Evolutionary conservation across 139 green algal genomes (phyloP).

Genomic region (Mychonastes homosphaera): DNA sequence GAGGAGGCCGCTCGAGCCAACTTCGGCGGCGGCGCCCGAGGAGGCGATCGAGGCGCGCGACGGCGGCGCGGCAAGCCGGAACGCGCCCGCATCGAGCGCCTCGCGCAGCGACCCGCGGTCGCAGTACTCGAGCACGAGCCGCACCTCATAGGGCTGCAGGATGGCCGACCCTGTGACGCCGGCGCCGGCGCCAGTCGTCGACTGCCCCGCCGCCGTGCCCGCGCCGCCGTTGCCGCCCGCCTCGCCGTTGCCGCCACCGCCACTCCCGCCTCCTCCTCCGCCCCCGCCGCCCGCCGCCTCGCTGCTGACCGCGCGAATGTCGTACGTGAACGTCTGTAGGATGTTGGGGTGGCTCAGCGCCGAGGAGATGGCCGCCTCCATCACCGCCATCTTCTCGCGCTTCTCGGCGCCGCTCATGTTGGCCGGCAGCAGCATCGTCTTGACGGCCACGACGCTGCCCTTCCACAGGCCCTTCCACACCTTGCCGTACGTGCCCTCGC

Average conservation of each 20-base stretch:
- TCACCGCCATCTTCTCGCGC: constrained; percentile 42
- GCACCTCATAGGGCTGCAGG: constrained; percentile 22
- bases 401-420: constrained; percentile 33
- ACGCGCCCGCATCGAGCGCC: constrained; percentile 28
- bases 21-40: no score
- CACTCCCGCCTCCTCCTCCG: not conserved
- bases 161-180: no score
- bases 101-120: constrained; percentile 38
- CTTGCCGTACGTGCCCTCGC: constrained; percentile 29
- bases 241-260: not conserved
- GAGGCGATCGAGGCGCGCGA: no score
- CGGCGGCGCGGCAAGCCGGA: no score
- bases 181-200: no score
- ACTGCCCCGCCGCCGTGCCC: no score
- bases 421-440: constrained; percentile 21
- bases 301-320: constrained; percentile 16
- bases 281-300: not conserved
- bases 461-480: constrained; percentile 21
- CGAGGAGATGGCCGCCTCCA: constrained; percentile 26
- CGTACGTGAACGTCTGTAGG: constrained; percentile 23
- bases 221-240: no score
- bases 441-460: constrained; percentile 17
- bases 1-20: no score
- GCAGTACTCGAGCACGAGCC: constrained; percentile 46
- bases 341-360: constrained; percentile 22